Evolutionary conservation across 768 basidiomycete species (phyloP).

Genomic region (Mycena vulgaris): DNA sequence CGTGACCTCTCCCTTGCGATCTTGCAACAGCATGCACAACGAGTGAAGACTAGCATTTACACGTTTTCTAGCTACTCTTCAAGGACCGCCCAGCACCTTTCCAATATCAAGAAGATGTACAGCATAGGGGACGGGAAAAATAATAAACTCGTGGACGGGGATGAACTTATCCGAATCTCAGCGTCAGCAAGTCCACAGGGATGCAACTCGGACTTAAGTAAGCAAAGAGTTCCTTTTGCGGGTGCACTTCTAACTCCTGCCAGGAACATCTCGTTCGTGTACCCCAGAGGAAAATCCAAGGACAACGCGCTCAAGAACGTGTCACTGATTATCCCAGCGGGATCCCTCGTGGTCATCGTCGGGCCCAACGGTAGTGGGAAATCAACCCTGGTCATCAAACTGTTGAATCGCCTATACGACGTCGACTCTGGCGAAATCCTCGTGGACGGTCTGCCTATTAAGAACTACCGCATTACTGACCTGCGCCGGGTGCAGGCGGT

Average conservation of each 20-base stretch:
- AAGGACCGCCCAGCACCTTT: background rate
- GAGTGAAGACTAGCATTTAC: constrained; percentile 36
- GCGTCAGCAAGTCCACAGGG: constrained; percentile 20
- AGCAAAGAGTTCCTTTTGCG: background rate
- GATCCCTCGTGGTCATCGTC: constrained; percentile 51
- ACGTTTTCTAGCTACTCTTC: constrained; percentile 6
- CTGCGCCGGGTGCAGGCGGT: constrained; percentile 51
- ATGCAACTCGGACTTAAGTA: constrained; percentile 33
- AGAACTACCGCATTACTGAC: constrained; percentile 45
- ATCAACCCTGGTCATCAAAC: constrained; percentile 51
- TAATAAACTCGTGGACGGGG: constrained; percentile 46
- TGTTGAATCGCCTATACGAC: constrained; percentile 52
- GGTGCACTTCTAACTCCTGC: too few relatives aligned
- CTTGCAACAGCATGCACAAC: constrained; percentile 42
- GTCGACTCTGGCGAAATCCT: constrained; percentile 45
- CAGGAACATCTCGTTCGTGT: too few relatives aligned
- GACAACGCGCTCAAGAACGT: constrained; percentile 40
- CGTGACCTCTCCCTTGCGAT: constrained; percentile 47
- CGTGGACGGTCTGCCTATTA: constrained; percentile 51
- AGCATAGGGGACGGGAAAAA: constrained; percentile 28
- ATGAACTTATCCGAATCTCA: constrained; percentile 42
- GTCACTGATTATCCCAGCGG: constrained; percentile 46
- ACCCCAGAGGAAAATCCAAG: background rate
- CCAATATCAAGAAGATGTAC: constrained; percentile 42
- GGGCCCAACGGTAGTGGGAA: constrained; percentile 55